A percentile compares a stretch with the other conserved stretches of the same genome.
Evolutionary conservation across 179 eudicot species (phyloP).

Genomic region (Beta lomatogona): DNA sequence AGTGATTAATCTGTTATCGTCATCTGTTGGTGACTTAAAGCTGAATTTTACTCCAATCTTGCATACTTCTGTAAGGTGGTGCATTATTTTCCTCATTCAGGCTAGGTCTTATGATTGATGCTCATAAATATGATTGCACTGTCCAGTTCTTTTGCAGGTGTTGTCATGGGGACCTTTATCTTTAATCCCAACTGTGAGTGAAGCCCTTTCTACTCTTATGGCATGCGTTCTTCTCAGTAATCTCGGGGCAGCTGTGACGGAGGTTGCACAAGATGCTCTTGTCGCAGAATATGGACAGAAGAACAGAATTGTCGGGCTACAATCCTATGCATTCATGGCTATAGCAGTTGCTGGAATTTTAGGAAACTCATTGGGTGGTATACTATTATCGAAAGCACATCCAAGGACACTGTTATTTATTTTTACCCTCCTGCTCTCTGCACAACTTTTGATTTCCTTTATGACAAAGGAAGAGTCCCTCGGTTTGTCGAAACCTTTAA

Average conservation of each 20-base stretch:
- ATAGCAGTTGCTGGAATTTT: slow-evolving; percentile 86
- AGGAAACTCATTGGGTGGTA: slow-evolving; percentile 81
- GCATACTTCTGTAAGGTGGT: neutral
- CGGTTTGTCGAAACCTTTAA: slow-evolving; percentile 47
- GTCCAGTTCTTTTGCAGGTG: slow-evolving; percentile 79
- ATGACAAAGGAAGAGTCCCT: slow-evolving; percentile 61
- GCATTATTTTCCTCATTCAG: neutral
- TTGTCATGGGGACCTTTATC: slow-evolving; percentile 85
- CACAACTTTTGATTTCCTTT: slow-evolving; percentile 53
- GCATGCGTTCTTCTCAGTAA: slow-evolving; percentile 76
- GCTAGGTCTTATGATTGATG: neutral
- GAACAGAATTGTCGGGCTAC: slow-evolving; percentile 64
- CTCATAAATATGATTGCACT: slow-evolving; percentile 21
- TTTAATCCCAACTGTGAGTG: slow-evolving; percentile 56
- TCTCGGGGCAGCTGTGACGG: slow-evolving; percentile 85
- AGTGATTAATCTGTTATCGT: neutral
- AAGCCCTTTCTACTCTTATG: slow-evolving; percentile 67
- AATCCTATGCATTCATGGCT: slow-evolving; percentile 87
- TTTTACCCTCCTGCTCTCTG: slow-evolving; percentile 52
- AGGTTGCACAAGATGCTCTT: slow-evolving; percentile 91
- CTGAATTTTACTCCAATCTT: neutral
- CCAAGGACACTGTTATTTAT: slow-evolving; percentile 52
- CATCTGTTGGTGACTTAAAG: neutral
- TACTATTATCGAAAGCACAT: slow-evolving; percentile 55
- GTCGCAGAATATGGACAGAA: slow-evolving; percentile 81